These are phyloP conservation scores for Sporisorium reilianum DNA, from an alignment of 1,284 basidiomycete species.

Conservation along the genomic window DNA sequence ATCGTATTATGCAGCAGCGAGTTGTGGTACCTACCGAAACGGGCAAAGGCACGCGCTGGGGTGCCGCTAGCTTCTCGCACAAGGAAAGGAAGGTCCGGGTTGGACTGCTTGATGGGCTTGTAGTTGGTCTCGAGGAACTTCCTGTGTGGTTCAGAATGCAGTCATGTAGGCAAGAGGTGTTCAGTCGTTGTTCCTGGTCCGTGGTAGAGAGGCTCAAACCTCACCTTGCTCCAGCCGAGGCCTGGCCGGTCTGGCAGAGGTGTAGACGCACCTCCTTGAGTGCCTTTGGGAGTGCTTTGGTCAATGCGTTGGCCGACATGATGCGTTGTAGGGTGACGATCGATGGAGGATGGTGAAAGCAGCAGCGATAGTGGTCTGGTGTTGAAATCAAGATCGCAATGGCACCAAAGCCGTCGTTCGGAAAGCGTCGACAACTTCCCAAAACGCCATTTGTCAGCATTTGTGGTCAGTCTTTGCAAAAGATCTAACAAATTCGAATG, in stretches of 20 bases:
- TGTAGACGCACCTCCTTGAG: conserved; percentile 68
- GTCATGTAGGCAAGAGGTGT: too few relatives aligned
- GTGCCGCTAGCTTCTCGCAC: conserved; percentile 65
- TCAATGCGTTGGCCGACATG: conserved; percentile 62
- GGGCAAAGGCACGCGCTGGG: conserved; percentile 65
- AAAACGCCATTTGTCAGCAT: conserved; percentile 34
- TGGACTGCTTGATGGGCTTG: conserved; percentile 64
- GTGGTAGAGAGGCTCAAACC: conserved; percentile 23
- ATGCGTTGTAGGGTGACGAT: conserved; percentile 13
- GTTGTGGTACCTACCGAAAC: conserved; percentile 62
- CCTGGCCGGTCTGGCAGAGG: conserved; percentile 65
- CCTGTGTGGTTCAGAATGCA: conserved; percentile 23
- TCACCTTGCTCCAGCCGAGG: conserved; percentile 65
- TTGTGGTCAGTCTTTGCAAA: not conserved
- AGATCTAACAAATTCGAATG: conserved; percentile 1
- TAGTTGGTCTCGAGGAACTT: conserved; percentile 67
- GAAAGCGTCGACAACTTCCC: conserved; percentile 5
- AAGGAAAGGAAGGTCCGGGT: conserved; percentile 67
- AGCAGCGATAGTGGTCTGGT: not conserved
- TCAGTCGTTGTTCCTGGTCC: conserved; percentile 10
- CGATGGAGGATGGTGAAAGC: conserved; percentile 5
- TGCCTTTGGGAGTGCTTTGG: conserved; percentile 59
- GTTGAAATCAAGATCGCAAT: conserved; percentile 4
- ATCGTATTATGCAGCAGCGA: not conserved
- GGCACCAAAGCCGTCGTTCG: too few relatives aligned